These are phyloP conservation scores for Pisolithus sp. DNA, from an alignment of 768 basidiomycete genomes.

Conservation along the genomic window DNA sequence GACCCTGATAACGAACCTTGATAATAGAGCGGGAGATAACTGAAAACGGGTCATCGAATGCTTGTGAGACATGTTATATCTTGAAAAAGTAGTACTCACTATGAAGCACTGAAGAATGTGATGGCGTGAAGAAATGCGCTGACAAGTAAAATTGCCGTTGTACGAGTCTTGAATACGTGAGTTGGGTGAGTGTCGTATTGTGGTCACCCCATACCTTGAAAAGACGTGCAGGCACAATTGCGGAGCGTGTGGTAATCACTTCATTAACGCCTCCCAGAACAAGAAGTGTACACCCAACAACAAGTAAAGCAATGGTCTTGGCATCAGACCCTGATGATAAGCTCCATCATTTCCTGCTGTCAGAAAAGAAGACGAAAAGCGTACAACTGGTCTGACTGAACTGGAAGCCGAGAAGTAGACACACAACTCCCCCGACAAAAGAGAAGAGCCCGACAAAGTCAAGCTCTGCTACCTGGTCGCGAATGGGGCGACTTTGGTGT, in stretches of 20 bases:
- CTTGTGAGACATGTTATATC: not conserved
- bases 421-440: constrained; percentile 60
- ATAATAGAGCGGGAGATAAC: constrained; percentile 71
- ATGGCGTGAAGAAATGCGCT: constrained; percentile 57
- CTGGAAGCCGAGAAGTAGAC: constrained; percentile 67
- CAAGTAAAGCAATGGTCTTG: constrained; percentile 57
- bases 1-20: constrained; percentile 34
- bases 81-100: constrained; percentile 10
- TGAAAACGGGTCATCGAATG: not conserved
- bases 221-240: constrained; percentile 68
- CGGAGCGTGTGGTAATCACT: constrained; percentile 51
- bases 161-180: constrained; percentile 50
- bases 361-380: constrained; percentile 17
- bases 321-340: constrained; percentile 44
- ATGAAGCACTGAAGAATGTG: constrained; percentile 47
- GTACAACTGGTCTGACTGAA: constrained; percentile 61
- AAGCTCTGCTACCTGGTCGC: constrained; percentile 56
- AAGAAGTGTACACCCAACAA: constrained; percentile 49
- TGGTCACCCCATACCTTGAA: constrained; percentile 45
- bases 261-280: constrained; percentile 53
- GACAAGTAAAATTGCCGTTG: constrained; percentile 55
- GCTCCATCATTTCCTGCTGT: not conserved
- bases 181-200: not conserved
- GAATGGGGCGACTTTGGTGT: constrained; percentile 50
- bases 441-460: constrained; percentile 65